These are phyloP conservation scores for Lactarius hatsudake DNA, from an alignment of 768 basidiomycete genomes.

Conservation along the genomic window DNA sequence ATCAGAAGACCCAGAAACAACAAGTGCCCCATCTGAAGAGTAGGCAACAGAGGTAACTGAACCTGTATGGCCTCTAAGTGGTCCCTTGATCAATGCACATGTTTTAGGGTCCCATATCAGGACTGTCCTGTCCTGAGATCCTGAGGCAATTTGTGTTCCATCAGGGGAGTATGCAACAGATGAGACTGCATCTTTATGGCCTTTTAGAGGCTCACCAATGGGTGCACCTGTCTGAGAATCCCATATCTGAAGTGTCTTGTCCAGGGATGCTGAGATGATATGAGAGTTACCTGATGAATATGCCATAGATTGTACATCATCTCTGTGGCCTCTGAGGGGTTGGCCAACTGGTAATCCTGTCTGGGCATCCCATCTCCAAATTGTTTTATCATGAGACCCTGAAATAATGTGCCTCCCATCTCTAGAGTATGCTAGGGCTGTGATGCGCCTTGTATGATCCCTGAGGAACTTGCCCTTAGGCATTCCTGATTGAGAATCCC, in stretches of 20 bases:
- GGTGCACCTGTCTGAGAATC: background rate
- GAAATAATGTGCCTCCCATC: background rate
- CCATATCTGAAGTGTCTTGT: background rate
- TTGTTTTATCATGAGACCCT: background rate
- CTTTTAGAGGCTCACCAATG: background rate
- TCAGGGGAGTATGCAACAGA: background rate
- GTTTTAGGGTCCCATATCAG: background rate
- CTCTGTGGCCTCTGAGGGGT: too few relatives aligned
- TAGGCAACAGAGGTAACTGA: background rate
- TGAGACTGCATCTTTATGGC: background rate
- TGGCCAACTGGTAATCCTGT: background rate
- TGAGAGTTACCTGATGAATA: too few relatives aligned
- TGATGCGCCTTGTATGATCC: background rate
- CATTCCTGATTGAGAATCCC: background rate
- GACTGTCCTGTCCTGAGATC: background rate
- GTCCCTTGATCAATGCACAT: background rate
- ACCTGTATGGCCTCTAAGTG: background rate
- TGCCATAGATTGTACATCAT: too few relatives aligned
- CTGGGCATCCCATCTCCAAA: background rate
- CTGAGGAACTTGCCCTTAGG: background rate
- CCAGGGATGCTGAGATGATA: background rate
- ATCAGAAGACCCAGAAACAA: background rate
- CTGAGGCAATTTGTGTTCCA: background rate
- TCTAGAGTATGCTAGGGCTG: background rate
- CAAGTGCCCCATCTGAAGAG: background rate